phyloP scores from a whole-genome alignment of 1,139 yeast genomes.

The Pichia sp. region DNA sequence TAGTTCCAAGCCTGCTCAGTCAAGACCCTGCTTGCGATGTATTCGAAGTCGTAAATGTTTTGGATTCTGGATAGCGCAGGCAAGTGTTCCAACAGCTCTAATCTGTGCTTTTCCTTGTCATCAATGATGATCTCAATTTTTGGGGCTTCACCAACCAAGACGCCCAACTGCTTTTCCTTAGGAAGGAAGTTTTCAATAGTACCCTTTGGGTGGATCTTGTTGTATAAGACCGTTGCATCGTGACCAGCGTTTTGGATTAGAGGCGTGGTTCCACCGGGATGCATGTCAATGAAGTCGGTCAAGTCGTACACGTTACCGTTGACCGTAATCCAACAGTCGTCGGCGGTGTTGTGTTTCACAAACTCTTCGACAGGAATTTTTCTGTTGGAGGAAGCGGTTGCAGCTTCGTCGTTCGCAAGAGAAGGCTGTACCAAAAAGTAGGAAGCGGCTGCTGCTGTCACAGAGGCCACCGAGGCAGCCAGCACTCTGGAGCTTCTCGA shows the following conservation, averaged over 20 bases:
- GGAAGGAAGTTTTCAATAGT: constrained; percentile 41
- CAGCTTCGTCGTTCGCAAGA: constrained; percentile 18
- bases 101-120: constrained; percentile 33
- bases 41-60: constrained; percentile 35
- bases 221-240: constrained; percentile 81
- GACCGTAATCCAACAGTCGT: constrained; percentile 85
- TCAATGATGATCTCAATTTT: constrained; percentile 32
- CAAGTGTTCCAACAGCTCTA: constrained; percentile 23
- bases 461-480: constrained; percentile 11
- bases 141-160: constrained; percentile 36
- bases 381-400: constrained; percentile 5
- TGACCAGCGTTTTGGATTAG: constrained; percentile 80
- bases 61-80: constrained; percentile 32
- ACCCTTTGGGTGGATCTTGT: constrained; percentile 73
- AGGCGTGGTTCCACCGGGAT: constrained; percentile 85
- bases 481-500: not conserved
- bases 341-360: constrained; percentile 57
- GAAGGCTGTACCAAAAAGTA: constrained; percentile 11
- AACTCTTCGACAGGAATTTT: constrained; percentile 44
- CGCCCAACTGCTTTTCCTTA: constrained; percentile 33
- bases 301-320: constrained; percentile 82
- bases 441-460: constrained; percentile 11
- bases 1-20: constrained; percentile 35
- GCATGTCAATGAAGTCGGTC: constrained; percentile 69
- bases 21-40: constrained; percentile 33